Evolutionary conservation across 1,139 yeast species (phyloP).

Genomic region (Suhomyces coccinellae): DNA sequence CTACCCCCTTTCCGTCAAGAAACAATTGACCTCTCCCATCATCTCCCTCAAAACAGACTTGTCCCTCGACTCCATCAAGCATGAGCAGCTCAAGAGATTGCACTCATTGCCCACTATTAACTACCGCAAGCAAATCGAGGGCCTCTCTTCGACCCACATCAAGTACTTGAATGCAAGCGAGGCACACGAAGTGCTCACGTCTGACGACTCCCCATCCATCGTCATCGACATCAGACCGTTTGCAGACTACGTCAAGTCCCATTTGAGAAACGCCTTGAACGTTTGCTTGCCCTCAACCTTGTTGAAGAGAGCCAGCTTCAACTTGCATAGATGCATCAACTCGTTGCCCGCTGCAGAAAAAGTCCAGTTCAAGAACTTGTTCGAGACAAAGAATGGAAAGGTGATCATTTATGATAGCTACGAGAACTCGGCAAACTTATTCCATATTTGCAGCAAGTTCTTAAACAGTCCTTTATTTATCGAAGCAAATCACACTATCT

Average conservation of each 20-base stretch:
- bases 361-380: conserved; percentile 23
- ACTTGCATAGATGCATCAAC: conserved; percentile 54
- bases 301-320: conserved; percentile 65
- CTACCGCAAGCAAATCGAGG: conserved; percentile 15
- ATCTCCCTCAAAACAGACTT: conserved; percentile 14
- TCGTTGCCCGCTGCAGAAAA: conserved; percentile 53
- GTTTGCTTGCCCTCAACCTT: conserved; percentile 79
- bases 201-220: conserved; percentile 23
- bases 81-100: conserved; percentile 20
- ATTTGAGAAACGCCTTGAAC: conserved; percentile 59
- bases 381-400: conserved; percentile 10
- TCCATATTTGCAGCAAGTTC: conserved; percentile 52
- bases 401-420: conserved; percentile 35
- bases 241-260: conserved; percentile 55
- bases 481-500: conserved; percentile 29
- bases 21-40: conserved; percentile 21
- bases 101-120: conserved; percentile 17
- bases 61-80: conserved; percentile 19
- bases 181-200: conserved; percentile 3
- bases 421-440: conserved; percentile 39
- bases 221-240: conserved; percentile 72
- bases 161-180: conserved; percentile 6
- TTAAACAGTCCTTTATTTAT: conserved; percentile 29
- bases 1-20: conserved; percentile 11
- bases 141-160: conserved; percentile 11